Conservation (phyloP, 768 basidiomycete species). For the Trametes maxima region DNA sequence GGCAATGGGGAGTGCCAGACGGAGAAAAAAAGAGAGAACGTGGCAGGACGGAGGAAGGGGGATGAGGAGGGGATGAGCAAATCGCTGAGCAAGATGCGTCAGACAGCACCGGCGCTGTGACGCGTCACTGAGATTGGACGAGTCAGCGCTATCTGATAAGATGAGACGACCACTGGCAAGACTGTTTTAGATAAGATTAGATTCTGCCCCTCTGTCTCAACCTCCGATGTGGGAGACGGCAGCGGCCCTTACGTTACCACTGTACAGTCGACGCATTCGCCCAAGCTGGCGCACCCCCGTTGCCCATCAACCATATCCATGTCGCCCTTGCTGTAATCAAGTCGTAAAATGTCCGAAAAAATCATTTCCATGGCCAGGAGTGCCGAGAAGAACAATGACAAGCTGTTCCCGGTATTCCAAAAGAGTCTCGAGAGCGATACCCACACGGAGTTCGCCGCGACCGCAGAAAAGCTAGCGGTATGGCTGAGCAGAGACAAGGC, state of each 20-base stretch:
- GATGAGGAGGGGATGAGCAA: slow-evolving; percentile 17
- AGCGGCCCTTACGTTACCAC: background rate
- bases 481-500: slow-evolving; percentile 28
- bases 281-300: background rate
- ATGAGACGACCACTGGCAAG: background rate
- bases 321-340: background rate
- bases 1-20: background rate
- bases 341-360: background rate
- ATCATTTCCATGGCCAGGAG: background rate
- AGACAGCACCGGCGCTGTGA: slow-evolving; percentile 17
- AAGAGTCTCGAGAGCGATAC: slow-evolving; percentile 17
- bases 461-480: slow-evolving; percentile 21
- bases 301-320: background rate
- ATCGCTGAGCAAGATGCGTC: slow-evolving; percentile 16
- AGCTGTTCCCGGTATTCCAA: slow-evolving; percentile 25
- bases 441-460: slow-evolving; percentile 6
- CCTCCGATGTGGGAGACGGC: background rate
- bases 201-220: background rate
- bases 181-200: slow-evolving; percentile 2
- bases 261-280: background rate
- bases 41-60: background rate
- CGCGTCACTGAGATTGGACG: slow-evolving; percentile 17
- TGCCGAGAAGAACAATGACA: slow-evolving; percentile 28
- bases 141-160: slow-evolving; percentile 6
- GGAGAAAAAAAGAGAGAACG: background rate